phyloP scores from a whole-genome alignment of 2,329 filamentous ascomycete genomes.

The Ceratocystis ficicola region DNA sequence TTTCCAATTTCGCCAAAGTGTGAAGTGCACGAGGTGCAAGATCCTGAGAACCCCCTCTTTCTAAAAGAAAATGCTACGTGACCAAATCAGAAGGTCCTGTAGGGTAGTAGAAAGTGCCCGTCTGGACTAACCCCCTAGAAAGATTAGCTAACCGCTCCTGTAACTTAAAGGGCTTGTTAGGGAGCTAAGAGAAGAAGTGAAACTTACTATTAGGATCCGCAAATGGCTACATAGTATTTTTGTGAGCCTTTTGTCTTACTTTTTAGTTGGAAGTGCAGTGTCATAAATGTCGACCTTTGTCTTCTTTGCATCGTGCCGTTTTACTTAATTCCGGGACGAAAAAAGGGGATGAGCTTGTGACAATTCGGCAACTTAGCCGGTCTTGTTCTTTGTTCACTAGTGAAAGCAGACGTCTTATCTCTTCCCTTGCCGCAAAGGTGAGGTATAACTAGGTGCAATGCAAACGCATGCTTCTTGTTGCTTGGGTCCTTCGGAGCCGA shows the following conservation, averaged over 20 bases:
- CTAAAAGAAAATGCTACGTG: neutral
- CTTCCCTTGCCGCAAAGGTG: neutral
- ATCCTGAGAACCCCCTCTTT: neutral
- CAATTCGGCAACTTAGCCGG: neutral
- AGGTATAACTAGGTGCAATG: neutral
- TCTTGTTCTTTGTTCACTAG: slow-evolving; percentile 1
- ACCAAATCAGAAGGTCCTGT: neutral
- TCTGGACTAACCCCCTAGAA: neutral
- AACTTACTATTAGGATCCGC: neutral
- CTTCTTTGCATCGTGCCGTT: too few species aligned
- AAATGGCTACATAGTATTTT: neutral
- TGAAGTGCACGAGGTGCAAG: neutral
- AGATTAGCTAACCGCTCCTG: too few species aligned
- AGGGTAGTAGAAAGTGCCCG: neutral
- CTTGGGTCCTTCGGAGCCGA: too few species aligned
- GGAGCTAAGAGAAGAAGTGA: neutral
- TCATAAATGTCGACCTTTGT: neutral
- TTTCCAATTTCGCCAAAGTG: slow-evolving; percentile 12
- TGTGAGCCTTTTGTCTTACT: too few species aligned
- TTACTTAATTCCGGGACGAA: neutral
- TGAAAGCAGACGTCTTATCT: too few species aligned
- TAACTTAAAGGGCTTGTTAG: too few species aligned
- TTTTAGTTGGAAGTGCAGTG: too few species aligned
- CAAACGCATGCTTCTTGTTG: neutral
- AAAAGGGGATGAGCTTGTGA: neutral